Evolutionary conservation across 805 yeast species (phyloP), one percentile per base, ranked within the genome.

Genomic region (Candida quercuum): DNA sequence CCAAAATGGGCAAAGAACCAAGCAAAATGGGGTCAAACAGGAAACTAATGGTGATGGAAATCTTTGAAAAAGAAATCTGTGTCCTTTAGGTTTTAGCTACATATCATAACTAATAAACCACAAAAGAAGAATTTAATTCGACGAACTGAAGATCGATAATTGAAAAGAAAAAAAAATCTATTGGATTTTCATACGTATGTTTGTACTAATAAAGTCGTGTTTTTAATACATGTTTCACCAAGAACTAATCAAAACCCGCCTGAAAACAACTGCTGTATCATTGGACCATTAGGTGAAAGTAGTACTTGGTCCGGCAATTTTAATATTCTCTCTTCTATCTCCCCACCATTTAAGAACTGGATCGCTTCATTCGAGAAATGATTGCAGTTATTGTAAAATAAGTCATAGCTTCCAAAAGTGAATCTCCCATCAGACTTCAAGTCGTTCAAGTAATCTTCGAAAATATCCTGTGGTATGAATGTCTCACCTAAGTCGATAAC

Each of bases 381-480:
- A 57, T 80, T 80, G 57, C 87, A 80, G 51, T 80, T 80, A 56
- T 79, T 79, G 37, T 69, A 67, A 41, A 80, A 76, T 40, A 80
- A 55, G 45, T 77, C 76, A 58, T 80, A 80, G 27, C 57, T 62
- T 8, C 61, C 63, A 19, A 42, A 28, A 17, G 41, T 41, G 8
- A 76, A 70, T 13, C 63, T 54, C 47, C 67, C 78, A 40, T 67
- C 72, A 10, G 64, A 63, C 23, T 57, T 53, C 21, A 78, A 55
- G 32, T 78, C 82, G 3, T 61, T 64, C 21, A 80, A 45, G 49
- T 67, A 80, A 34, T 76, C 85, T 26, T 62, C 58, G 15, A 77
- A 61, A 3, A 78, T 56, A 5, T 79, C 84, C 31, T 63, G 58
- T 9, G 74, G 69, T 2, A 80, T 58, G 37, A 52, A 67, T 0